These are phyloP conservation scores for Cupressus sempervirens DNA, from an alignment of 75 land plant genomes.

Conservation along the genomic window DNA sequence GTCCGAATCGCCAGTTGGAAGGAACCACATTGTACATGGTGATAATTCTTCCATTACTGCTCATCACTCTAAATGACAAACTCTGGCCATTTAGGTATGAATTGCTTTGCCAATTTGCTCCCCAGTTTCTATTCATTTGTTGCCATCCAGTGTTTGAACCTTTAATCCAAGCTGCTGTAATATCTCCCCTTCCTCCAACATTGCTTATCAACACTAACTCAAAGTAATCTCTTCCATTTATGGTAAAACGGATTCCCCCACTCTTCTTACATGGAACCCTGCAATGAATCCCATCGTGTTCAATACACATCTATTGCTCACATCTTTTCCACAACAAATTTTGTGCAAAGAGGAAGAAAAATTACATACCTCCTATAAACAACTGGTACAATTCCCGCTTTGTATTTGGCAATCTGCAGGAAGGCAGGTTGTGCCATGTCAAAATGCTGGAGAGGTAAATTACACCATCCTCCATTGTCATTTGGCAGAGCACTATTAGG, in stretches of 20 bases:
- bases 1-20: slow-evolving; percentile 35
- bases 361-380: not conserved
- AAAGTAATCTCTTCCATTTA: slow-evolving; percentile 36
- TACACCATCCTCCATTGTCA: slow-evolving; percentile 18
- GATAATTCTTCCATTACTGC: slow-evolving; percentile 17
- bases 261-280: slow-evolving; percentile 45
- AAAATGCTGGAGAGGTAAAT: slow-evolving; percentile 13
- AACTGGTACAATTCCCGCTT: slow-evolving; percentile 14
- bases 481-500: slow-evolving; percentile 10
- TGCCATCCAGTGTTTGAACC: slow-evolving; percentile 27
- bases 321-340: not conserved
- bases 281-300: not conserved
- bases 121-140: slow-evolving; percentile 28
- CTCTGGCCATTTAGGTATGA: slow-evolving; percentile 22
- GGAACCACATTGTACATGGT: slow-evolving; percentile 23
- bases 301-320: not conserved
- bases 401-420: slow-evolving; percentile 13
- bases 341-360: not conserved
- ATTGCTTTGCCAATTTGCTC: slow-evolving; percentile 25
- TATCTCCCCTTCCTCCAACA: slow-evolving; percentile 46
- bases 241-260: slow-evolving; percentile 46
- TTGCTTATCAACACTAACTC: slow-evolving; percentile 36
- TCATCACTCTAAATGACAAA: slow-evolving; percentile 27
- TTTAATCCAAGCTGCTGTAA: slow-evolving; percentile 14
- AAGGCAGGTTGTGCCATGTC: slow-evolving; percentile 20